Conservation (phyloP, 164 flowering plant genomes). For the Chimonanthus praecox region DNA sequence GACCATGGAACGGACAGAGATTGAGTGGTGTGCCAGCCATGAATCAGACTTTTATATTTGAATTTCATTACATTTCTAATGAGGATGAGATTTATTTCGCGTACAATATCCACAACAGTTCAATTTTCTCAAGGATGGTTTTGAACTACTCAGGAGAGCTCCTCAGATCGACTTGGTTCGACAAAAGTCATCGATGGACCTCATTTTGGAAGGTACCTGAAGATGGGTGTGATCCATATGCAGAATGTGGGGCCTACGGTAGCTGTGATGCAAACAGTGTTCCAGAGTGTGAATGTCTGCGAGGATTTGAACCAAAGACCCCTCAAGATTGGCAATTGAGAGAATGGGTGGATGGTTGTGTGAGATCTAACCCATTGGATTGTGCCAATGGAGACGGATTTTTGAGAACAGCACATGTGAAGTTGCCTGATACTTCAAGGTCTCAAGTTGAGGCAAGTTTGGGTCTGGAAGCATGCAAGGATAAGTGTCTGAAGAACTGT, state of each 20-base stretch:
- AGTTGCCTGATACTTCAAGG: slow-evolving; percentile 17
- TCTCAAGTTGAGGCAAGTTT: background rate
- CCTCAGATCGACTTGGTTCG: slow-evolving; percentile 20
- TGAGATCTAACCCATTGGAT: background rate
- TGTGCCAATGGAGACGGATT: slow-evolving; percentile 28
- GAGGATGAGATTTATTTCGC: slow-evolving; percentile 30
- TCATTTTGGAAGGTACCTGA: slow-evolving; percentile 8
- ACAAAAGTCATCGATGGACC: background rate
- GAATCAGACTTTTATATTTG: slow-evolving; percentile 8
- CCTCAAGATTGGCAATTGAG: slow-evolving; percentile 11
- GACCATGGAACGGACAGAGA: slow-evolving; percentile 56
- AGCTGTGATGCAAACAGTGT: slow-evolving; percentile 16
- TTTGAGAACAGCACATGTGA: slow-evolving; percentile 7
- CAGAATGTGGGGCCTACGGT: slow-evolving; percentile 27
- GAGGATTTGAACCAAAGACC: slow-evolving; percentile 18
- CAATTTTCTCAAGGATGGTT: slow-evolving; percentile 28
- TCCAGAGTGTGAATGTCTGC: slow-evolving; percentile 24
- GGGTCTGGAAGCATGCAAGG: slow-evolving; percentile 19
- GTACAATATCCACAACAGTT: slow-evolving; percentile 10
- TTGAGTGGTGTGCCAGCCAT: slow-evolving; percentile 59
- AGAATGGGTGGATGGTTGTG: slow-evolving; percentile 23
- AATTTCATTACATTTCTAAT: slow-evolving; percentile 18
- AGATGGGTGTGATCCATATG: slow-evolving; percentile 27
- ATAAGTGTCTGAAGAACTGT: slow-evolving; percentile 19
- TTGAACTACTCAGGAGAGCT: slow-evolving; percentile 19